A percentile compares a stretch with the other conserved stretches of the same genome.
Evolutionary conservation across 352 stramenopile genomes (phyloP).

Genomic region (Globisporangium iwayamae): DNA sequence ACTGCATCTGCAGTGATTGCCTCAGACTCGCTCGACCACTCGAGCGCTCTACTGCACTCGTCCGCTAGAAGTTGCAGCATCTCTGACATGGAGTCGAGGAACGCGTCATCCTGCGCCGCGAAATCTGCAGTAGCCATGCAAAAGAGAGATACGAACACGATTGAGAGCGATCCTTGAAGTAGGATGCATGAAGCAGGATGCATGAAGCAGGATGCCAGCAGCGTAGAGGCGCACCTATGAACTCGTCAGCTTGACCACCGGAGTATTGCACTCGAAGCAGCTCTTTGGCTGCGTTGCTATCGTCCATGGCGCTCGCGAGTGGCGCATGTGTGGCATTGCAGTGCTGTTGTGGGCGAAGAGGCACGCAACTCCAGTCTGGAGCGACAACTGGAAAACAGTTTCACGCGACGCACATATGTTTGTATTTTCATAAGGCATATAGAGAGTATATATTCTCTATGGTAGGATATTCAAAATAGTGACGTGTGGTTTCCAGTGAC

Average conservation of each 20-base stretch:
- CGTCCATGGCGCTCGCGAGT: slow-evolving; percentile 1
- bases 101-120: slow-evolving; percentile 30
- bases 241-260: background rate
- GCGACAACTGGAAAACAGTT: background rate
- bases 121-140: slow-evolving; percentile 15
- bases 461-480: background rate
- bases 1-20: slow-evolving; percentile 1
- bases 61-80: slow-evolving; percentile 11
- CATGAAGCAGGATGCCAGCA: background rate
- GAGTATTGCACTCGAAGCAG: background rate
- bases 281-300: background rate
- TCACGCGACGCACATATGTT: background rate
- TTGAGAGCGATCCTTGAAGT: background rate
- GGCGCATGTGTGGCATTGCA: background rate
- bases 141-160: background rate
- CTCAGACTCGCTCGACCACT: slow-evolving; percentile 20
- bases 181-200: background rate
- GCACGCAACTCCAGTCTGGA: background rate
- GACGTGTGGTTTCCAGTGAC: background rate
- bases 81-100: slow-evolving; percentile 20
- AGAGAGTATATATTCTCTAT: background rate
- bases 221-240: background rate
- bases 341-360: background rate
- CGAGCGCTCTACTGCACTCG: slow-evolving; percentile 10
- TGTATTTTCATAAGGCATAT: background rate